Base-by-base conservation (phyloP, 129 eudicot species). In the Silybum marianum region DNA sequence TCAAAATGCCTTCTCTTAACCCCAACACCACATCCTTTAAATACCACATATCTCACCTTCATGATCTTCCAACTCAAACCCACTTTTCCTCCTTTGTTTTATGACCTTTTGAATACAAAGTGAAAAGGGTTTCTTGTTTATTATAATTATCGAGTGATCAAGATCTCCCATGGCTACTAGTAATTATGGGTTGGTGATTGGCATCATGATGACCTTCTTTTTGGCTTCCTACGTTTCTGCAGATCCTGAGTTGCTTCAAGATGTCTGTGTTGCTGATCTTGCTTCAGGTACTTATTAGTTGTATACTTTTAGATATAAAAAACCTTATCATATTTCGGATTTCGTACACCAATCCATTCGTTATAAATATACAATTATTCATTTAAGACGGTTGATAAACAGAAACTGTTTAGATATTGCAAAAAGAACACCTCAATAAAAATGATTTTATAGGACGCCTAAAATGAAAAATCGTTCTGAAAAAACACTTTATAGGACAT, bases 161-260 rank as follows among this genome's bases (percentile, higher is more conserved):
- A 39, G 42, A 23, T 16, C 40, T 8, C 19, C 28, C 19, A 78
- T 79, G 82, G 82, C 36, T 69, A 1, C 34, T 9, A 44, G 42
- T 78, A 66, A n/a, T 69, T 26, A 78, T 68, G 82, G 67, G 44
- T 10, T 78, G 9, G 9, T 69, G 75, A 69, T 78, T 69, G 46
- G 75, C 48, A 18, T 78, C 34, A 68, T 78, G 68, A 68, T 78
- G 23, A 48, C 48, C 48, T 68, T 78, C 48, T 68, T 30, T 19
- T 67, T 40, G 71, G 67, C 19, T 79, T 51, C 65, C 36, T 76
- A 39, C 0, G 84, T 86, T 12, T 85, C 84, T 78, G 91, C 88
- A 9, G 96, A 91, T 85, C 90, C 91, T 22, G 96, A 91, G 26
- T 77, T 82, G 93, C 96, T 91, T 82, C 96, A 91, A 84, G 96